Evolutionary conservation across 1,284 basidiomycete species (phyloP).

Genomic region (Ceratobasidium sp.): DNA sequence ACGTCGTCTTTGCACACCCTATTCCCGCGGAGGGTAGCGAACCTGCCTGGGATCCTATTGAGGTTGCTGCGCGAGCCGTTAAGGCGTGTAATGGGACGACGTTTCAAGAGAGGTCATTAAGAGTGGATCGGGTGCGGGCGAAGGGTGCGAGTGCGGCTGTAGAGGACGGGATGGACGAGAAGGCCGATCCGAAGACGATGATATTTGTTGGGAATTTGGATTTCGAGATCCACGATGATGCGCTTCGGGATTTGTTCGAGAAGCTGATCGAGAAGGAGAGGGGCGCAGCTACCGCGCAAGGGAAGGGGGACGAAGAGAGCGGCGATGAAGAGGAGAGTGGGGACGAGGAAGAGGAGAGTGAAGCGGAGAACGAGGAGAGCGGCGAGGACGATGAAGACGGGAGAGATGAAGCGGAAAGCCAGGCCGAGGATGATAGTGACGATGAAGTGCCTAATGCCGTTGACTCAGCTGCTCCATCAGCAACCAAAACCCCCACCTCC

Average conservation of each 20-base stretch:
- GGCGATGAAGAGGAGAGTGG: conserved; percentile 50
- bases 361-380: conserved; percentile 51
- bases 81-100: conserved; percentile 76
- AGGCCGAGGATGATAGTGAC: conserved; percentile 8
- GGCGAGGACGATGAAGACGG: conserved; percentile 51
- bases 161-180: conserved; percentile 56
- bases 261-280: conserved; percentile 79
- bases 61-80: conserved; percentile 75
- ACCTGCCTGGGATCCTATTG: conserved; percentile 74
- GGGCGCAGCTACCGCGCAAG: conserved; percentile 64
- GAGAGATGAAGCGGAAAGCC: conserved; percentile 45
- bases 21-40: conserved; percentile 61
- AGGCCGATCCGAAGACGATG: conserved; percentile 80
- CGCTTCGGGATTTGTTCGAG: conserved; percentile 90
- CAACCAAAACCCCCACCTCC: background rate
- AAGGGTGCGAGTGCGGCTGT: conserved; percentile 54
- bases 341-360: conserved; percentile 55
- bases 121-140: conserved; percentile 73
- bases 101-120: conserved; percentile 82
- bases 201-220: conserved; percentile 95
- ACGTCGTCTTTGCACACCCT: conserved; percentile 87
- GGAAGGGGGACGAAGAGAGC: conserved; percentile 66
- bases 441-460: background rate
- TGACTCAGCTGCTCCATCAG: background rate
- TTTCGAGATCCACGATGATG: conserved; percentile 92